Conservation (phyloP, 805 yeast species). For the Sugiyamaella qingdaonensis region DNA sequence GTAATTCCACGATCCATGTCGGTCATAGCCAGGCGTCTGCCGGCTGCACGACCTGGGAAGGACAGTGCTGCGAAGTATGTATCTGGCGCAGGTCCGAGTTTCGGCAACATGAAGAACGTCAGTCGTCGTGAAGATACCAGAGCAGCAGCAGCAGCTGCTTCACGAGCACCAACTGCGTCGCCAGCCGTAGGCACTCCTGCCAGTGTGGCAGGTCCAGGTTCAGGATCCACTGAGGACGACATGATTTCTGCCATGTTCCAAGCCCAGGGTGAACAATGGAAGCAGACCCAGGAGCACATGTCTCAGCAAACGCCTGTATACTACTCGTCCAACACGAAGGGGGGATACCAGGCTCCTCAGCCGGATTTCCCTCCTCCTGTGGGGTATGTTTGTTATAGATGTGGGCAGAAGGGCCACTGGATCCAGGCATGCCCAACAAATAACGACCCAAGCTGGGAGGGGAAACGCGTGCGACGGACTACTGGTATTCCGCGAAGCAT, state of each 20-base stretch:
- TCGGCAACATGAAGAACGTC: conserved; percentile 35
- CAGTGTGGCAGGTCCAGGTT: conserved; percentile 20
- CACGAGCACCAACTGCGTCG: conserved; percentile 27
- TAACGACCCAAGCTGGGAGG: conserved; percentile 90
- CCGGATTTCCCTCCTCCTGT: conserved; percentile 85
- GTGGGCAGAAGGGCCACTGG: conserved; percentile 96
- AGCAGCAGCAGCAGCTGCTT: conserved; percentile 8
- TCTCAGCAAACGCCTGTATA: conserved; percentile 78
- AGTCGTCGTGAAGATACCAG: conserved; percentile 32
- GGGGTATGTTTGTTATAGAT: conserved; percentile 91
- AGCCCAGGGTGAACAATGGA: conserved; percentile 93
- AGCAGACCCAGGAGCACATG: conserved; percentile 86
- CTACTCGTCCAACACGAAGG: conserved; percentile 35
- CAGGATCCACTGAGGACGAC: conserved; percentile 70
- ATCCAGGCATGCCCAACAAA: conserved; percentile 94
- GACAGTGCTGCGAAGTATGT: conserved; percentile 55
- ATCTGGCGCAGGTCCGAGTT: conserved; percentile 43
- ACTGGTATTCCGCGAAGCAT: conserved; percentile 97
- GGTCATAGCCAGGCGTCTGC: conserved; percentile 75
- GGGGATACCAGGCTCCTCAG: conserved; percentile 28
- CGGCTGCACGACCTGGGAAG: conserved; percentile 50
- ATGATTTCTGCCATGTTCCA: conserved; percentile 86
- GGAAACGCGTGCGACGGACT: conserved; percentile 82
- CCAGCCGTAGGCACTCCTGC: conserved; percentile 17
- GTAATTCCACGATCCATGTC: conserved; percentile 88